Evolutionary conservation across 768 basidiomycete genomes (phyloP).

Genomic region (Leccinum pellstonianum): DNA sequence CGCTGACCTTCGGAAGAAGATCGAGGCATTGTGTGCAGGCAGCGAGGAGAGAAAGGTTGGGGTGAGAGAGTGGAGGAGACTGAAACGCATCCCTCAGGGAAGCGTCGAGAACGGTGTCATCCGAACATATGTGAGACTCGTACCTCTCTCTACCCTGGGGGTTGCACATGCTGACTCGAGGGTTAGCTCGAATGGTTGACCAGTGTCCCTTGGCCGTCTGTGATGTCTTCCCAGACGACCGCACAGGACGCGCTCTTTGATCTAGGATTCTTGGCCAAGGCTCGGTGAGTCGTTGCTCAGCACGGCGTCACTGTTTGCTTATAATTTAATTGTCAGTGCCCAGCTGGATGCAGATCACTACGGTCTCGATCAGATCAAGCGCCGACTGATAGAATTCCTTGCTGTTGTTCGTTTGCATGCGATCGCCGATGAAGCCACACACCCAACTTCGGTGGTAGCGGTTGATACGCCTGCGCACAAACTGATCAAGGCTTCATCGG

Average conservation of each 20-base stretch:
- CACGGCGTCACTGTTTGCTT: background rate
- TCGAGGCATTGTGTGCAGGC: conserved; percentile 70
- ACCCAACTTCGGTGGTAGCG: background rate
- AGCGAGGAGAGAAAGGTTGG: conserved; percentile 83
- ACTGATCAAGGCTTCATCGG: conserved; percentile 17
- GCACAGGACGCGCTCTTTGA: conserved; percentile 44
- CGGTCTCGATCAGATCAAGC: conserved; percentile 91
- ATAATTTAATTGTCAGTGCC: conserved; percentile 22
- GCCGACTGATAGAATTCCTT: conserved; percentile 86
- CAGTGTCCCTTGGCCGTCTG: conserved; percentile 76
- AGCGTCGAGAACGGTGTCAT: conserved; percentile 92
- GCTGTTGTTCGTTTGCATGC: conserved; percentile 71
- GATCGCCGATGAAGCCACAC: conserved; percentile 22
- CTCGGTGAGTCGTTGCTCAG: conserved; percentile 41
- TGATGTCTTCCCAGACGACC: conserved; percentile 18
- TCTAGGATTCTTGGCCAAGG: conserved; percentile 61
- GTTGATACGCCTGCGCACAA: conserved; percentile 19
- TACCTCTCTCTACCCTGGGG: background rate
- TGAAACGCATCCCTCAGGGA: conserved; percentile 85
- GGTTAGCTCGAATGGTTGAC: conserved; percentile 82
- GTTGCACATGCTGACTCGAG: conserved; percentile 8
- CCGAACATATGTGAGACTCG: conserved; percentile 66
- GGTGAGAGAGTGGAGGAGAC: conserved; percentile 76
- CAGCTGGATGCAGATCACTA: conserved; percentile 91
- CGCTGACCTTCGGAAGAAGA: conserved; percentile 65